Evolutionary conservation across 2,329 filamentous ascomycete genomes (phyloP).

Genomic region (Madurella mycetomatis): DNA sequence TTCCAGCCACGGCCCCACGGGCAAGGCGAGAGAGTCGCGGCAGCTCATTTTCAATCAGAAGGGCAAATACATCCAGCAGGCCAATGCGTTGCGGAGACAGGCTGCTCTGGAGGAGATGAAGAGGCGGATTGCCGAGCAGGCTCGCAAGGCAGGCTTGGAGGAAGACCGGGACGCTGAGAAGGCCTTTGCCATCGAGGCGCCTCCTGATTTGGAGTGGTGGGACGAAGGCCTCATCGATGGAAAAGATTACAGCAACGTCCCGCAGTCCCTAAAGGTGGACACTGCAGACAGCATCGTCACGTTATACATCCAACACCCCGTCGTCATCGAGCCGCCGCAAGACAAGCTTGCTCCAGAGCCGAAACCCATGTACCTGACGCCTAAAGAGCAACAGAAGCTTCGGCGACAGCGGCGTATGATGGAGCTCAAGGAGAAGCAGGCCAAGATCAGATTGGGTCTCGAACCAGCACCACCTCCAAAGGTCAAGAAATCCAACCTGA

Average conservation of each 20-base stretch:
- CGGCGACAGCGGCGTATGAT: constrained; percentile 86
- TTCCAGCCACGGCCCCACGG: constrained; percentile 50
- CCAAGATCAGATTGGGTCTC: constrained; percentile 87
- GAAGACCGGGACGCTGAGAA: constrained; percentile 87
- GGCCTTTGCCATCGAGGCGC: constrained; percentile 76
- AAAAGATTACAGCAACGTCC: constrained; percentile 66
- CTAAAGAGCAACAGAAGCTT: constrained; percentile 85
- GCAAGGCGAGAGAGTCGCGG: constrained; percentile 64
- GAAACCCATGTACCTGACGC: constrained; percentile 89
- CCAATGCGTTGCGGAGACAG: constrained; percentile 81
- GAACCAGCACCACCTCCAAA: constrained; percentile 89
- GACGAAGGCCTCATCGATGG: constrained; percentile 82
- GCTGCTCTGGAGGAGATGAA: constrained; percentile 92
- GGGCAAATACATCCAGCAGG: constrained; percentile 95
- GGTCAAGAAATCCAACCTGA: constrained; percentile 95
- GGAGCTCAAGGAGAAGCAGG: constrained; percentile 91
- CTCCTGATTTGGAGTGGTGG: constrained; percentile 95
- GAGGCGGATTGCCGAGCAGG: constrained; percentile 80
- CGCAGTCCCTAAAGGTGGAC: constrained; percentile 65
- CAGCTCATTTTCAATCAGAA: constrained; percentile 88
- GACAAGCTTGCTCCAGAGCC: constrained; percentile 73
- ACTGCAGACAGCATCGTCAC: constrained; percentile 84
- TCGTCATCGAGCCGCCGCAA: constrained; percentile 85
- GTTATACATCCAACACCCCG: constrained; percentile 86
- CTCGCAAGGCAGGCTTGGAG: constrained; percentile 87